Conservation (phyloP, 179 eudicot species). For the Amaranthus tricolor region DNA sequence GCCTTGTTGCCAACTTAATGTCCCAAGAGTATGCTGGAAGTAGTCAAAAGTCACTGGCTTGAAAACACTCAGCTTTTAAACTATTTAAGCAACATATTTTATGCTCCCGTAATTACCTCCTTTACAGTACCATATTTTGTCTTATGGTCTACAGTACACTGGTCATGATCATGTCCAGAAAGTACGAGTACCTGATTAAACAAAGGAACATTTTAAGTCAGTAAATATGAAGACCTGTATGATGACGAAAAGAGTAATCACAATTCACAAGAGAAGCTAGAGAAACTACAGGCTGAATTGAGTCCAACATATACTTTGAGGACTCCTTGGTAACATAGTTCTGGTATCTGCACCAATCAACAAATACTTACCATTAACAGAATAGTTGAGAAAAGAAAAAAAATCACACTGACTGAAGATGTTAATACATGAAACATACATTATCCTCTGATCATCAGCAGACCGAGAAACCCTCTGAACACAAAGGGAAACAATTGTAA, state of each 20-base stretch:
- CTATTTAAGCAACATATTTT: neutral
- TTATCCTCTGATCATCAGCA: constrained; percentile 47
- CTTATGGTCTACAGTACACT: constrained; percentile 73
- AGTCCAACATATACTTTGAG: constrained; percentile 53
- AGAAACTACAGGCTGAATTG: constrained; percentile 67
- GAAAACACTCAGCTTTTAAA: neutral
- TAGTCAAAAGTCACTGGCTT: constrained; percentile 22
- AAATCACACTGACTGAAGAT: neutral
- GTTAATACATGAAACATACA: constrained; percentile 42
- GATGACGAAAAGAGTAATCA: neutral
- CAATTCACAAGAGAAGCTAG: neutral
- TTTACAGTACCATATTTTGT: constrained; percentile 47
- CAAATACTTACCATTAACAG: constrained; percentile 14
- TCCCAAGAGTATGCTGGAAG: constrained; percentile 87
- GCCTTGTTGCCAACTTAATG: constrained; percentile 97
- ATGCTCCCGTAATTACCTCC: constrained; percentile 54
- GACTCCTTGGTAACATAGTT: constrained; percentile 70
- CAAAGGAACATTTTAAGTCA: neutral
- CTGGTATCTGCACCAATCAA: constrained; percentile 69
- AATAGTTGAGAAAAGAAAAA: neutral
- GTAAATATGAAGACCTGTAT: neutral
- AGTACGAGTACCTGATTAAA: constrained; percentile 67
- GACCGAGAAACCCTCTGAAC: constrained; percentile 68
- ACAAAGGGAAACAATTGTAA: constrained; percentile 35
- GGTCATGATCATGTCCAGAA: constrained; percentile 98